phyloP scores from a whole-genome alignment of 306 rosid species.

The Sicyos baderoa region DNA sequence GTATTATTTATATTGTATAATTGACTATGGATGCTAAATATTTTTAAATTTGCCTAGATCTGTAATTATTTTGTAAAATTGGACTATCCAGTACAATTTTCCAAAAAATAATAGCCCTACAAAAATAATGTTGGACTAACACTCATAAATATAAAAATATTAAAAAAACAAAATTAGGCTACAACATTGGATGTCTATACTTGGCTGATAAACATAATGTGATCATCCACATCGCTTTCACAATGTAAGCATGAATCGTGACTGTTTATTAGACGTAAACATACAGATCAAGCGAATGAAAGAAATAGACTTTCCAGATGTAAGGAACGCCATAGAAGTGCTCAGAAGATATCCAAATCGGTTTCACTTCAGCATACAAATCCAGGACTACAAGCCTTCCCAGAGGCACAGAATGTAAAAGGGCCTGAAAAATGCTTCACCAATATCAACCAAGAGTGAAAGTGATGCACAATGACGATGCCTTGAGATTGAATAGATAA shows the following conservation, averaged over 20 bases:
- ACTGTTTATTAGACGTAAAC: background rate
- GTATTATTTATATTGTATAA: no score
- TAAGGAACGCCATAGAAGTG: constrained; percentile 87
- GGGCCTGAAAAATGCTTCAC: constrained; percentile 52
- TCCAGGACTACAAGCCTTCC: constrained; percentile 89
- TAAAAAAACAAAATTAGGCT: background rate
- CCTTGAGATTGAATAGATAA: constrained; percentile 4
- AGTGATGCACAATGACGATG: background rate
- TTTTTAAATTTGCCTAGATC: no score
- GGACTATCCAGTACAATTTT: no score
- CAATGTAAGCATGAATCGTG: background rate
- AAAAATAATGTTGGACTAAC: background rate
- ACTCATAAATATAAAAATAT: background rate
- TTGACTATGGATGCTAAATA: no score
- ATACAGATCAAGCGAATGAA: background rate
- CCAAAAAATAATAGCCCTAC: background rate
- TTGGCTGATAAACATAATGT: background rate
- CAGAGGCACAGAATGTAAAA: constrained; percentile 67
- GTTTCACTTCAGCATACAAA: constrained; percentile 86
- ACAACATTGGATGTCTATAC: background rate
- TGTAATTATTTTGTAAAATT: no score
- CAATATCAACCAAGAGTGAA: constrained; percentile 20
- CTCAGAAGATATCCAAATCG: constrained; percentile 67
- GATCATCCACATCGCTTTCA: background rate
- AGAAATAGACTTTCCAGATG: constrained; percentile 63